Percentiles rank a stretch among this genome's conserved stretches.
Conservation (phyloP, 352 stramenopile species). For the Phytopythium mirpurense region DNA sequence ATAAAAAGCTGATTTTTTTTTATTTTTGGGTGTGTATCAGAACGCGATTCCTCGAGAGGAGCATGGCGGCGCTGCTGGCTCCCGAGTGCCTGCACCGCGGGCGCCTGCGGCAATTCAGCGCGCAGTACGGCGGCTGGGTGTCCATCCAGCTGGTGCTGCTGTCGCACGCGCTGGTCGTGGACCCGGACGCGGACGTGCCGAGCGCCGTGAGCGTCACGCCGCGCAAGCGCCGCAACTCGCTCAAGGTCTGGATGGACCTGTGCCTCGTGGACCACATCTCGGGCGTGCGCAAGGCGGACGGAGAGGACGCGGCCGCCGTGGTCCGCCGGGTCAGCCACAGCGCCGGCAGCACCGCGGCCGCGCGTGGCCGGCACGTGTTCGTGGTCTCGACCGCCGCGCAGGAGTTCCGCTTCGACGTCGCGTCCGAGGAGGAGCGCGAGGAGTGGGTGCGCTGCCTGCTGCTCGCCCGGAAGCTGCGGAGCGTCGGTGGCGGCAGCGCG, state of each 20-base stretch:
- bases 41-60: too few relatives aligned
- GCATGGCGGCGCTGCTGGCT: slow-evolving; percentile 7
- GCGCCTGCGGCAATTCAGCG: slow-evolving; percentile 41
- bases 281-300: slow-evolving; percentile 26
- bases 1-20: too few relatives aligned
- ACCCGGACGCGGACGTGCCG: slow-evolving; percentile 30
- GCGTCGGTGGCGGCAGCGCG: slow-evolving; percentile 4
- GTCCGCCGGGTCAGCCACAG: slow-evolving; percentile 15
- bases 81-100: slow-evolving; percentile 38
- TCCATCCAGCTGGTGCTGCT: slow-evolving; percentile 40
- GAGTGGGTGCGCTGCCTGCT: slow-evolving; percentile 42
- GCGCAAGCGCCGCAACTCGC: slow-evolving; percentile 37
- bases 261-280: slow-evolving; percentile 28
- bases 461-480: slow-evolving; percentile 30
- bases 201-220: slow-evolving; percentile 24
- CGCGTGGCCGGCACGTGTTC: slow-evolving; percentile 18
- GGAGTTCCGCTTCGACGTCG: slow-evolving; percentile 32
- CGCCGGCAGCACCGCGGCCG: background rate
- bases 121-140: slow-evolving; percentile 49
- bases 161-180: slow-evolving; percentile 40
- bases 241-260: slow-evolving; percentile 46
- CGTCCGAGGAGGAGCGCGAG: slow-evolving; percentile 24
- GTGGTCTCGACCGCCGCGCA: slow-evolving; percentile 23
- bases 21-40: background rate
- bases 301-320: slow-evolving; percentile 1